A percentile compares a stretch with the other conserved stretches of the same genome.
phyloP scores from a whole-genome alignment of 192 early-diverging fungal genomes.

The Podila epicladia region DNA sequence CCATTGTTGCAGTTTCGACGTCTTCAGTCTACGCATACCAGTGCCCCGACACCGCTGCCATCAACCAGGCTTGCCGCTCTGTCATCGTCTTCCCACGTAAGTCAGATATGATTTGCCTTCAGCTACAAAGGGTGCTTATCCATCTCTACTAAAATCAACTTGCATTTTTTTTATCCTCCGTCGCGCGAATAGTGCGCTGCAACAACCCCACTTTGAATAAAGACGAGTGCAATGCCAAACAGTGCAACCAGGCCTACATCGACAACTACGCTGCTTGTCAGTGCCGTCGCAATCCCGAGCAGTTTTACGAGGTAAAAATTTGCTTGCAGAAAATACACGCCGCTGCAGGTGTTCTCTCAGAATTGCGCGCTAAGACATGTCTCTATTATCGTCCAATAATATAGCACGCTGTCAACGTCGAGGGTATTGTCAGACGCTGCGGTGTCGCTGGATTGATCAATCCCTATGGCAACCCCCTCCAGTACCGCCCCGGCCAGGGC shows the following conservation, averaged over 20 bases:
- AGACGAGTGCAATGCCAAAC: neutral
- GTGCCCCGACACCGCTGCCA: neutral
- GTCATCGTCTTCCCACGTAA: constrained; percentile 8
- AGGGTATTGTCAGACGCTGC: constrained; percentile 20
- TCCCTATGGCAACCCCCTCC: constrained; percentile 8
- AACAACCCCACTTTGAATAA: constrained; percentile 11
- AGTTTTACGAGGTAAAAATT: constrained; percentile 9
- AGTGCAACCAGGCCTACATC: constrained; percentile 8
- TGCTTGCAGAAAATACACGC: neutral
- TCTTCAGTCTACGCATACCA: neutral
- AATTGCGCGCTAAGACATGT: neutral
- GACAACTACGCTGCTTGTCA: constrained; percentile 4
- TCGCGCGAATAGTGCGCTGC: neutral
- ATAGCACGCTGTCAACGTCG: constrained; percentile 16
- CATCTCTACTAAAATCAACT: neutral
- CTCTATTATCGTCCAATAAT: neutral
- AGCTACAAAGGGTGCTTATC: too few relatives aligned
- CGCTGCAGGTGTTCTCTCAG: neutral
- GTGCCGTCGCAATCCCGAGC: neutral
- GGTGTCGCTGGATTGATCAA: constrained; percentile 5
- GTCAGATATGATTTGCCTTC: too few relatives aligned
- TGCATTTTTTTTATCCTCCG: neutral
- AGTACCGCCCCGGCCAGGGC: constrained; percentile 20
- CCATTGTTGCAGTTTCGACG: constrained; percentile 3
- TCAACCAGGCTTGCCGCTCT: constrained; percentile 6